Evolutionary conservation across 164 flowering plant genomes (phyloP).

Genomic region (Malania oleifera): DNA sequence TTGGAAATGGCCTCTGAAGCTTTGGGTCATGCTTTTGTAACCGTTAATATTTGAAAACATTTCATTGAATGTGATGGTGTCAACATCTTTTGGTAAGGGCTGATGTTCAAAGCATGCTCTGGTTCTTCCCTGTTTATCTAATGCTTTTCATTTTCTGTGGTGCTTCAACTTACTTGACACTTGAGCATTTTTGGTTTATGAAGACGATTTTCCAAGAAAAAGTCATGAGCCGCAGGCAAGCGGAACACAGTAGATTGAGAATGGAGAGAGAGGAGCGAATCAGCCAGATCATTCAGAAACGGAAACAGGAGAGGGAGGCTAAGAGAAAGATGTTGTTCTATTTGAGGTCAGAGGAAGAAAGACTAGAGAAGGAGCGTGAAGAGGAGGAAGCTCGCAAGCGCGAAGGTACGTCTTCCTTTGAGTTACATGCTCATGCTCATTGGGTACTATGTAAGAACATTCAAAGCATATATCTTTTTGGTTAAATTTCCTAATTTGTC

Average conservation of each 20-base stretch:
- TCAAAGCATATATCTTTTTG: too few relatives aligned
- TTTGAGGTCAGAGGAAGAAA: slow-evolving; percentile 64
- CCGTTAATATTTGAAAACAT: too few relatives aligned
- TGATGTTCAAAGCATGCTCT: too few relatives aligned
- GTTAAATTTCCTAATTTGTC: too few relatives aligned
- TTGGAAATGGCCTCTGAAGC: too few relatives aligned
- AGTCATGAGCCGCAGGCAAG: slow-evolving; percentile 50
- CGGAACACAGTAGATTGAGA: slow-evolving; percentile 45
- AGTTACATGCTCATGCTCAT: too few relatives aligned
- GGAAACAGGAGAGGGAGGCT: slow-evolving; percentile 52
- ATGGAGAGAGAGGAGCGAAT: slow-evolving; percentile 73
- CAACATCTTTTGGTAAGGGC: background rate
- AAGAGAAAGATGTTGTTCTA: slow-evolving; percentile 62
- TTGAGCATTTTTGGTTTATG: background rate
- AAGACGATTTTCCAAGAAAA: slow-evolving; percentile 61
- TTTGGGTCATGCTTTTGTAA: too few relatives aligned
- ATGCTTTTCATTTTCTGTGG: background rate
- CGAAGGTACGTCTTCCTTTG: slow-evolving; percentile 56
- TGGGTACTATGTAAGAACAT: too few relatives aligned
- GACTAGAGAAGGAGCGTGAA: slow-evolving; percentile 47
- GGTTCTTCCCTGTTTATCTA: too few relatives aligned
- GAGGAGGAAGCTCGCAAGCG: slow-evolving; percentile 83
- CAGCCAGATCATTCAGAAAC: slow-evolving; percentile 25
- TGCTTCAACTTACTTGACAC: too few relatives aligned
- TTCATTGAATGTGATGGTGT: too few relatives aligned